These are phyloP conservation scores for Brasenia schreberi DNA, from an alignment of 164 flowering plant species.

Conservation along the genomic window DNA sequence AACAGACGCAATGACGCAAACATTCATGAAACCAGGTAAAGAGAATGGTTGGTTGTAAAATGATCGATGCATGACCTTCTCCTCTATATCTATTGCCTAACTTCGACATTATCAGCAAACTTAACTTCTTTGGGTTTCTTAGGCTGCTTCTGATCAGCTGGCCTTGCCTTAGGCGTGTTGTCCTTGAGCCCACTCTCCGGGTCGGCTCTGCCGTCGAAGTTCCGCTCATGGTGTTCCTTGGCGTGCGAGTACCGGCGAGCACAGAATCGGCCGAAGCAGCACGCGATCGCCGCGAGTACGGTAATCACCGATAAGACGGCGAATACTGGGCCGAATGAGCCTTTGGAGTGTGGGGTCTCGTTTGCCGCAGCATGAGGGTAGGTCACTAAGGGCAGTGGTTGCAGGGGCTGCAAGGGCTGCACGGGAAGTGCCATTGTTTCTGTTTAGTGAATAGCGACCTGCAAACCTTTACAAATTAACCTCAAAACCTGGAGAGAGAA, in stretches of 20 bases:
- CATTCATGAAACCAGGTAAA: not conserved
- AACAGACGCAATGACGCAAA: not conserved
- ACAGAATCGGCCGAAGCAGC: conserved; percentile 55
- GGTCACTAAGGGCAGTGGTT: conserved; percentile 9
- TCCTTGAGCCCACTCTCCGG: conserved; percentile 31
- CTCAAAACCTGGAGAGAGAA: too few relatives aligned
- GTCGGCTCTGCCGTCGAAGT: conserved; percentile 14
- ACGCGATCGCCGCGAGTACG: conserved; percentile 53
- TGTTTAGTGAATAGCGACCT: too few relatives aligned
- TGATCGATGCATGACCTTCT: not conserved
- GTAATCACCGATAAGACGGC: conserved; percentile 56
- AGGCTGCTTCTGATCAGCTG: not conserved
- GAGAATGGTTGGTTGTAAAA: not conserved
- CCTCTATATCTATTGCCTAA: not conserved
- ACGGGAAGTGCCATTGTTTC: too few relatives aligned
- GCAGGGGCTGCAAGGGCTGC: not conserved
- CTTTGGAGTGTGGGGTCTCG: conserved; percentile 29
- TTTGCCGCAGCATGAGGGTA: conserved; percentile 14
- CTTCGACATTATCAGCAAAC: not conserved
- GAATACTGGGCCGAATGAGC: conserved; percentile 72
- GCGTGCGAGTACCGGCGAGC: conserved; percentile 18
- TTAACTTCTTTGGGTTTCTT: not conserved
- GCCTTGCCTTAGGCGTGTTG: conserved; percentile 10
- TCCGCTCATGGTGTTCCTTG: conserved; percentile 6
- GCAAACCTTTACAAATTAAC: too few relatives aligned